Base-by-base conservation (phyloP, 495 filamentous ascomycete genomes). In the Tetracladium marchalianum region DNA sequence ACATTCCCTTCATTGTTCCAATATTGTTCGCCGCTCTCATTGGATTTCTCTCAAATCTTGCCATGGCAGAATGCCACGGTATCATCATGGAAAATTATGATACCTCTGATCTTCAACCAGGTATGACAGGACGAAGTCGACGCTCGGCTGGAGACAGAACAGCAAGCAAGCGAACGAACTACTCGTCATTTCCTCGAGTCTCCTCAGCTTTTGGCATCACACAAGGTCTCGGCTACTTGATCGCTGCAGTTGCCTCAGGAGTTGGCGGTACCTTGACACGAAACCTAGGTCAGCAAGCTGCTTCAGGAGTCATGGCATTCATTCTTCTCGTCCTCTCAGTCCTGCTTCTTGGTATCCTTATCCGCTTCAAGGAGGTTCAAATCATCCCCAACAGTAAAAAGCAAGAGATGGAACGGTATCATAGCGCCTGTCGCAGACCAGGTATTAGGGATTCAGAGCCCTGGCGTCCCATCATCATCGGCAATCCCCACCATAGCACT, bases 81-180 rank as follows among this genome's bases (percentile, higher is more conserved):
- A 65, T 89, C 41, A 70, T 89, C 62, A 88, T 87, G 85, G 84
- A 89, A 55, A 80, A 80, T 15, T 88, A 77, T 57, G 84, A 89
- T 59, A 82, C 79, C 5, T 85, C 80, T 16, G 85, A 88, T 53
- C 63, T 70, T 10, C 59, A 83, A 57, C 63, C 74, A 16, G 67
- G 71, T 19, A 76, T 80, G 68, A 78, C 79, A 42, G 72, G 76
- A 40, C 66, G 70, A 13, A 67, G 71, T 50, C 62, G 73, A 40
- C 54, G 70, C 31, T 61, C 64, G 35, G 60, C 69, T 41, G 66
- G 69, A 11, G 67, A 65, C 46, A 67, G 65, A 44, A 69, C 56
- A 31, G 64, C 66, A 47, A 61, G 64, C 35, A 79, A 78, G 51
- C 66, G 79, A 43, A 80, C 77, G 35, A 80, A 82, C 56, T 79